Evolutionary conservation across 148 eudicot genomes (phyloP).

Genomic region (Vaccinium vitisidaea): DNA sequence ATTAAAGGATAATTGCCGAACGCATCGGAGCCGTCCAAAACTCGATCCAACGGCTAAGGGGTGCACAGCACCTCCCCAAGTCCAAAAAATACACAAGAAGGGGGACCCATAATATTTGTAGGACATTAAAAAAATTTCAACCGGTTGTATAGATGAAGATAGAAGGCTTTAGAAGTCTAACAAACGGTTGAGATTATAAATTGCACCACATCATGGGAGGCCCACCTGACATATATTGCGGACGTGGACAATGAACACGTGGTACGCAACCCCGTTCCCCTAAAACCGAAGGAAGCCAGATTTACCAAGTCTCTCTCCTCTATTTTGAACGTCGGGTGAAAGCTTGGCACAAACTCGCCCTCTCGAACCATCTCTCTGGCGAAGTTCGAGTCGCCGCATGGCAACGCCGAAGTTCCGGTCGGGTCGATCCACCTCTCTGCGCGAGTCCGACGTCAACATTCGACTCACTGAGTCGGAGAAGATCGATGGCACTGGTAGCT

Average conservation of each 20-base stretch:
- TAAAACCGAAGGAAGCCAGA: not conserved
- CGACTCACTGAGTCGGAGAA: constrained; percentile 60
- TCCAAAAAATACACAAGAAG: too few relatives aligned
- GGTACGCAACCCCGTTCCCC: not conserved
- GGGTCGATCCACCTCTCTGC: constrained; percentile 32
- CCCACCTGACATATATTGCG: too few relatives aligned
- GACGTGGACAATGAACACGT: not conserved
- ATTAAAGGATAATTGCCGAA: too few relatives aligned
- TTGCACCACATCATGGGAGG: too few relatives aligned
- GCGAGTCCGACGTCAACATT: constrained; percentile 29
- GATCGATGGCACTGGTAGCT: constrained; percentile 67
- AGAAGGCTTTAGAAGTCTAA: too few relatives aligned
- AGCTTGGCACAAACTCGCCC: not conserved
- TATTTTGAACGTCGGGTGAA: not conserved
- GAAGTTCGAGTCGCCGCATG: constrained; percentile 30
- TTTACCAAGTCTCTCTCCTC: not conserved
- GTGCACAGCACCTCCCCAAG: too few relatives aligned
- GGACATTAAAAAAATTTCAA: too few relatives aligned
- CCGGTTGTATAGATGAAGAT: too few relatives aligned
- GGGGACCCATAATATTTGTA: too few relatives aligned
- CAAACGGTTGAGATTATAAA: too few relatives aligned
- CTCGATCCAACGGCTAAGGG: too few relatives aligned
- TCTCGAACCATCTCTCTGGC: not conserved
- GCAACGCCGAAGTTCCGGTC: constrained; percentile 41
- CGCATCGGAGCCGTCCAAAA: too few relatives aligned